These are phyloP conservation scores for Penicillium aurantiogriseum DNA, from an alignment of 2,329 filamentous ascomycete species.

Conservation along the genomic window DNA sequence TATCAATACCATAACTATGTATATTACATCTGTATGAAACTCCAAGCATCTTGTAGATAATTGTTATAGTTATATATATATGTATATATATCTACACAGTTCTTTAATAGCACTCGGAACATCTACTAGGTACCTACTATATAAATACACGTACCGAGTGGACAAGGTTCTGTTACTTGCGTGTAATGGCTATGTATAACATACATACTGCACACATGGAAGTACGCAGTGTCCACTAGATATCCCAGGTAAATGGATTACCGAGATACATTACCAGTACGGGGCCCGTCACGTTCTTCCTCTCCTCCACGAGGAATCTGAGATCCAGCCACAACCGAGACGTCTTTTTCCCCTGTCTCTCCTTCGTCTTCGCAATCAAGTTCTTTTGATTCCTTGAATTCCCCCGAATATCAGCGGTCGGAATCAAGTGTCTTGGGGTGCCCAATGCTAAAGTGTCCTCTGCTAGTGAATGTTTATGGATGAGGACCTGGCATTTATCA, in stretches of 20 bases:
- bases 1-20: too few species aligned
- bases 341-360: slow-evolving; percentile 9
- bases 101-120: too few species aligned
- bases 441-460: neutral
- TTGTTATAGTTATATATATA: too few species aligned
- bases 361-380: neutral
- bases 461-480: slow-evolving; percentile 1
- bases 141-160: too few species aligned
- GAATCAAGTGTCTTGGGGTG: neutral
- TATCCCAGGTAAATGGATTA: neutral
- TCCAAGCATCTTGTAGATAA: too few species aligned
- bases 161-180: neutral
- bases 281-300: slow-evolving; percentile 18
- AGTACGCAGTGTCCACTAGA: neutral
- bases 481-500: slow-evolving; percentile 5
- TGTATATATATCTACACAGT: too few species aligned
- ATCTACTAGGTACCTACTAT: too few species aligned
- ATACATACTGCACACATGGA: neutral
- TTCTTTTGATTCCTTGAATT: neutral
- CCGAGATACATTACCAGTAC: neutral
- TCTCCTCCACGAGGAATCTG: slow-evolving; percentile 26
- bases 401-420: neutral
- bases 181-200: neutral
- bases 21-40: too few species aligned
- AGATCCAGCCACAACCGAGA: slow-evolving; percentile 23